Evolutionary conservation across 2,329 filamentous ascomycete genomes (phyloP).

Genomic region (Trichoderma cornu-damae): DNA sequence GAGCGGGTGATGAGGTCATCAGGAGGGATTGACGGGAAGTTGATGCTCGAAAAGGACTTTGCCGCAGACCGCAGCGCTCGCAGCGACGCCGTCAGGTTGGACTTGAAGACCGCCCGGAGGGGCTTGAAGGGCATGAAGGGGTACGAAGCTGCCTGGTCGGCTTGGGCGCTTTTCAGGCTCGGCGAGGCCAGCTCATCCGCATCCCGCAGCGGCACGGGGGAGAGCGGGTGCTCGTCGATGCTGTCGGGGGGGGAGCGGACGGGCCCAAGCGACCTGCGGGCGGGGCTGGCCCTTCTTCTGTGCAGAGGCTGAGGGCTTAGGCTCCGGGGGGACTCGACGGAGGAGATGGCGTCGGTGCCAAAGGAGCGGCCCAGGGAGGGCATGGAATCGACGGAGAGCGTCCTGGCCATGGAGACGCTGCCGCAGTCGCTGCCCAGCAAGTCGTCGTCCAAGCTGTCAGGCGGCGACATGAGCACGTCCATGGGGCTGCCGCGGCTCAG

Average conservation of each 20-base stretch:
- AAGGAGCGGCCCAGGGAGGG: conserved; percentile 55
- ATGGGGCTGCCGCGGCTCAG: conserved; percentile 49
- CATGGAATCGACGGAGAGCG: conserved; percentile 56
- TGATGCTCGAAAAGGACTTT: conserved; percentile 57
- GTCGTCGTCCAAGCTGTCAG: conserved; percentile 51
- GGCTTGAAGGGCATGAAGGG: conserved; percentile 43
- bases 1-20: conserved; percentile 64
- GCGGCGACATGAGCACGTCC: conserved; percentile 55
- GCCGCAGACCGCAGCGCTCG: conserved; percentile 60
- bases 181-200: conserved; percentile 23
- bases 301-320: conserved; percentile 30
- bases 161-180: conserved; percentile 10
- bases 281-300: conserved; percentile 35
- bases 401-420: conserved; percentile 47
- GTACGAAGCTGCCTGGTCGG: conserved; percentile 31
- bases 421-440: conserved; percentile 44
- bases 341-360: conserved; percentile 45
- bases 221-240: conserved; percentile 49
- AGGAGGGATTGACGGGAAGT: conserved; percentile 58
- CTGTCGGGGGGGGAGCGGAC: conserved; percentile 52
- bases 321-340: conserved; percentile 45
- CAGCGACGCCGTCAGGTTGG: conserved; percentile 62
- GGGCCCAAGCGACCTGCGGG: conserved; percentile 49
- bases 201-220: conserved; percentile 33
- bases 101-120: conserved; percentile 58